phyloP scores from a whole-genome alignment of 805 yeast species.

The Wickerhamiella lipophila region DNA sequence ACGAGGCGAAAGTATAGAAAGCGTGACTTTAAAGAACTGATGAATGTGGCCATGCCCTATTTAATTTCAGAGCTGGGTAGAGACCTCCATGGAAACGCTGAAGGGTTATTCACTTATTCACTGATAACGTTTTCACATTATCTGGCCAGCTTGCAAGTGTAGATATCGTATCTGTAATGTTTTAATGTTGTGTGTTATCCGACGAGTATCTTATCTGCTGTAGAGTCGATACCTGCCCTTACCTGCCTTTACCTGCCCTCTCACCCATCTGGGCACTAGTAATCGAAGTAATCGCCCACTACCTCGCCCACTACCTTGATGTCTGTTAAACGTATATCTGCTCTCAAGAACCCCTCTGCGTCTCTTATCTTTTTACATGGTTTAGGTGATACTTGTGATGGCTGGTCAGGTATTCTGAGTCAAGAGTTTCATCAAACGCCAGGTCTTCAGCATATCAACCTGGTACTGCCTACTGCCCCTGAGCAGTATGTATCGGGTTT shows the following conservation, averaged over 20 bases:
- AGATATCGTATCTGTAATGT: too few relatives aligned
- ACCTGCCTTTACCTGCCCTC: too few relatives aligned
- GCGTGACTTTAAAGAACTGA: slow-evolving; percentile 29
- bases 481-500: slow-evolving; percentile 50
- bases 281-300: too few relatives aligned
- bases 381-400: slow-evolving; percentile 82
- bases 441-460: slow-evolving; percentile 45
- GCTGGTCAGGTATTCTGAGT: slow-evolving; percentile 69
- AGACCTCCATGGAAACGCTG: too few relatives aligned
- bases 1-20: slow-evolving; percentile 66
- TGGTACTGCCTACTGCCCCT: slow-evolving; percentile 90
- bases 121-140: too few relatives aligned
- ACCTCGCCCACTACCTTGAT: background rate
- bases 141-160: too few relatives aligned
- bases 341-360: slow-evolving; percentile 38
- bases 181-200: too few relatives aligned
- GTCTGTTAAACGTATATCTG: slow-evolving; percentile 30
- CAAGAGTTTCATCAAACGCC: slow-evolving; percentile 37
- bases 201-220: too few relatives aligned
- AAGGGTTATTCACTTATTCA: too few relatives aligned
- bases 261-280: background rate
- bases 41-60: background rate
- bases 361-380: slow-evolving; percentile 78
- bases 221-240: too few relatives aligned
- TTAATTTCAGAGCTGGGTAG: too few relatives aligned